phyloP scores from a whole-genome alignment of 2,329 filamentous ascomycete species.

The Penicillium hordei region DNA sequence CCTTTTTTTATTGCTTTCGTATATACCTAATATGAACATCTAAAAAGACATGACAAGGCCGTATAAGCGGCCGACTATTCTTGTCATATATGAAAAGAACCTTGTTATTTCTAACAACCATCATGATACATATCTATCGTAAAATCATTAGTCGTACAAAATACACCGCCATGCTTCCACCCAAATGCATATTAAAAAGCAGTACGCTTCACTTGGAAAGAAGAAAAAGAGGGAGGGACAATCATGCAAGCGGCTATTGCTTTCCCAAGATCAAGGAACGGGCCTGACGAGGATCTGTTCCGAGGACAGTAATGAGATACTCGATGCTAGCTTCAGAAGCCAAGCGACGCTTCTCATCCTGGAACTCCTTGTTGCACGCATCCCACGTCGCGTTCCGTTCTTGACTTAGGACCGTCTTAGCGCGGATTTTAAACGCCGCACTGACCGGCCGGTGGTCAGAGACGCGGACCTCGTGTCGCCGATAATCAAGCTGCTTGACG shows the following conservation, averaged over 20 bases:
- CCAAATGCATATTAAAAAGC: conserved; percentile 12
- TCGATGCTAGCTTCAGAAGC: conserved; percentile 68
- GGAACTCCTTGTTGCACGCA: conserved; percentile 71
- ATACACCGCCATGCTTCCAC: conserved; percentile 15
- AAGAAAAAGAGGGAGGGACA: conserved; percentile 1
- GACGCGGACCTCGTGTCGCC: conserved; percentile 81
- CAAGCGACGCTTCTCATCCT: conserved; percentile 67
- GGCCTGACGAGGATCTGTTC: conserved; percentile 56
- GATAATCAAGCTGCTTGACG: conserved; percentile 85
- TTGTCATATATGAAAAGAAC: neutral
- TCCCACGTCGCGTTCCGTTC: conserved; percentile 68
- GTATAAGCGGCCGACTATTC: too few relatives aligned
- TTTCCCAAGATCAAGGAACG: conserved; percentile 43
- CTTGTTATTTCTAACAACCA: neutral
- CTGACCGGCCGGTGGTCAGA: conserved; percentile 94
- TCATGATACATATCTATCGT: conserved; percentile 43
- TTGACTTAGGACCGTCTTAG: conserved; percentile 76
- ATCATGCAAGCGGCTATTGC: conserved; percentile 7
- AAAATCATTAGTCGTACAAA: conserved; percentile 41
- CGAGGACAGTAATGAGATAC: conserved; percentile 64
- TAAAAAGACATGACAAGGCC: too few relatives aligned
- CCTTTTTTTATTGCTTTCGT: too few relatives aligned
- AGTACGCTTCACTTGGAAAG: conserved; percentile 1
- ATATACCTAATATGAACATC: too few relatives aligned
- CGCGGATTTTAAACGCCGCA: conserved; percentile 74